Evolutionary conservation across 768 basidiomycete species (phyloP), one percentile per base, ranked within the genome.

Genomic region (Phlegmacium glaucopus): DNA sequence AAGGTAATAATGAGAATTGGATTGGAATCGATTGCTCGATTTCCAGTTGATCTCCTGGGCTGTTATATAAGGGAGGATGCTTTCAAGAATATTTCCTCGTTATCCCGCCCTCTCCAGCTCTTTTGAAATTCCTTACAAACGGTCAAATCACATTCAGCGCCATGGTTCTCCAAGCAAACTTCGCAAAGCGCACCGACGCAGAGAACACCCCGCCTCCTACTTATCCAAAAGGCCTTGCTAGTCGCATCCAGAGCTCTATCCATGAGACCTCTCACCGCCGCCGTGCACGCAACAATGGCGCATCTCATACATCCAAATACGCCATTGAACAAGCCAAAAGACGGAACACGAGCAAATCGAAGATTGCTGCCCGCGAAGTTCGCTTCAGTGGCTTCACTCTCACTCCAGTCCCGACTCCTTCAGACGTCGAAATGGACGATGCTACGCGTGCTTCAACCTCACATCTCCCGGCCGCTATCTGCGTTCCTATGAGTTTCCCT

Each of bases 401-500:
- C 13, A 36, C 47, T 2, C 36, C 52, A n/a, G 34, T 48, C 26
- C 38, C 48, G 22, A 38, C 49, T 4, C 43, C 45, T 16, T 29
- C 46, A 8, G 70, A 72, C 38, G 54, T 68, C 5, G 67, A 66
- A 34, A 67, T 68, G 68, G 50, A 61, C 3, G 65, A 66, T 30
- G 56, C 55, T n/a, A 34, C 49, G 13, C 47, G 56, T 28, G 45
- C 47, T 5, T 22, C 54, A 5, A 26, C 59, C 7, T 42, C 61
- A 9, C 17, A 50, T 1, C 22, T 2, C 22, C 22, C 2, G 22
- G 15, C 32, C 47, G 64, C 77, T 27, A 71, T 45, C 8, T 55
- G 56, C 1, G 40, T 60, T 0, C 55, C 59, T n/a, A 37, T 71
- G 3, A 42, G 69, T 18, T 72, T 85, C 10, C 82, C 82, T 7